Percentiles rank a stretch among this genome's conserved stretches.
Evolutionary conservation across 164 flowering plant species (phyloP).

Genomic region (Nelumbo lutea): DNA sequence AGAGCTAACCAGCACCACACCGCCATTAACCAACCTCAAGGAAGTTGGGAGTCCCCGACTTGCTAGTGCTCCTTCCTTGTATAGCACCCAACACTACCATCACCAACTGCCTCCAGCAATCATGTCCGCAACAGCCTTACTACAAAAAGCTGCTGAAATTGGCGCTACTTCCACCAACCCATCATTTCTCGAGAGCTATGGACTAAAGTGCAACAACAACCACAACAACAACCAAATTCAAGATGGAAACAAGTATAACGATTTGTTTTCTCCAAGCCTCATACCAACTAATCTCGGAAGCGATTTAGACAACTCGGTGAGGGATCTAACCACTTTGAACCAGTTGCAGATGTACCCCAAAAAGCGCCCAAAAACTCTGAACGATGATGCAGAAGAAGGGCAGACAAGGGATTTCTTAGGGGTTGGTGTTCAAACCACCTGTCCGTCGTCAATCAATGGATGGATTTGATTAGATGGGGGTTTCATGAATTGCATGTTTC

Average conservation of each 20-base stretch:
- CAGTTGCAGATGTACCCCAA: constrained; percentile 32
- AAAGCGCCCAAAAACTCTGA: constrained; percentile 33
- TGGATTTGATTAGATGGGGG: constrained; percentile 46
- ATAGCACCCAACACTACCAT: constrained; percentile 41
- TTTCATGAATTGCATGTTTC: constrained; percentile 12
- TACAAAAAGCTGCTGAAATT: constrained; percentile 84
- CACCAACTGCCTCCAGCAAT: constrained; percentile 35
- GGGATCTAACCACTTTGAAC: constrained; percentile 27
- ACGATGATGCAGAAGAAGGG: constrained; percentile 35
- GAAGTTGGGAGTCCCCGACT: constrained; percentile 25
- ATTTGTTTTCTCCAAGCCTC: constrained; percentile 27
- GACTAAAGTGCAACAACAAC: constrained; percentile 25
- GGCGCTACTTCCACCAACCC: constrained; percentile 59
- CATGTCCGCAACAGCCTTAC: constrained; percentile 86
- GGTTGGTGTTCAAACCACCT: constrained; percentile 57
- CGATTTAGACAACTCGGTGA: constrained; percentile 26
- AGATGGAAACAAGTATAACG: constrained; percentile 8
- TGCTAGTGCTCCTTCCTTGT: constrained; percentile 62
- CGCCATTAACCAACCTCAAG: constrained; percentile 26
- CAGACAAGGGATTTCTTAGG: constrained; percentile 92
- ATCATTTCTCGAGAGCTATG: constrained; percentile 38
- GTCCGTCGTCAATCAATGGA: constrained; percentile 17
- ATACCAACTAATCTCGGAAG: constrained; percentile 18
- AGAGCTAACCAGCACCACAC: constrained; percentile 30
- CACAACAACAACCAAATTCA: constrained; percentile 6